A percentile compares a stretch with the other conserved stretches of the same genome.
phyloP scores from a whole-genome alignment of 2,329 filamentous ascomycete genomes.

The Leptographium galeiforme region DNA sequence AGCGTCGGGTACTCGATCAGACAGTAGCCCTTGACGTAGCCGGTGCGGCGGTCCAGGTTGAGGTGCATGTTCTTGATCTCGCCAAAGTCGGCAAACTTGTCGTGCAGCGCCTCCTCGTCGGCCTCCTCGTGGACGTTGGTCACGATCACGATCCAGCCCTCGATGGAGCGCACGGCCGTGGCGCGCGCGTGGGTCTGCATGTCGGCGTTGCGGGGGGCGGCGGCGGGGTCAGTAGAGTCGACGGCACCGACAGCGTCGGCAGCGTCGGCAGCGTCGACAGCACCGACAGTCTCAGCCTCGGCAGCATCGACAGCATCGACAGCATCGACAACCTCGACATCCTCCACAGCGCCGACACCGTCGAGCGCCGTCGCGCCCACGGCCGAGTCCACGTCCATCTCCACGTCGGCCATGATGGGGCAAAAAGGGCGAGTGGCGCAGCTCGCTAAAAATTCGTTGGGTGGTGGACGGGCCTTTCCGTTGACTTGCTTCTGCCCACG shows the following conservation, averaged over 20 bases:
- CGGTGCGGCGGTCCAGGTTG: conserved; percentile 69
- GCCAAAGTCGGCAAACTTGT: conserved; percentile 71
- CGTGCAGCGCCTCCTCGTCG: conserved; percentile 68
- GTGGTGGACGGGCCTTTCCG: too few relatives aligned
- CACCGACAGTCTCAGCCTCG: conserved; percentile 4
- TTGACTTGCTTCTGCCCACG: too few relatives aligned
- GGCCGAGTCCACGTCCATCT: conserved; percentile 23
- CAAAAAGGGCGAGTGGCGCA: background rate
- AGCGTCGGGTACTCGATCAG: conserved; percentile 74
- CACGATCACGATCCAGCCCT: conserved; percentile 79
- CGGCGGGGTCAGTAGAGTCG: conserved; percentile 1
- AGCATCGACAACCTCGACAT: conserved; percentile 11
- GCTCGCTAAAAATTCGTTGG: background rate
- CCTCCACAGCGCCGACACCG: background rate
- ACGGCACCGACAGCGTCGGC: conserved; percentile 20
- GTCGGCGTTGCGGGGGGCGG: conserved; percentile 24
- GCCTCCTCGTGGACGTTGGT: conserved; percentile 83
- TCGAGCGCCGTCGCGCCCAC: background rate
- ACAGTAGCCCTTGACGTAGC: conserved; percentile 82
- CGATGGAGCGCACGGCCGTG: conserved; percentile 72
- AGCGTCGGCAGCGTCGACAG: conserved; percentile 19
- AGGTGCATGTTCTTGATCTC: conserved; percentile 80
- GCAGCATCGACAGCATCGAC: conserved; percentile 17
- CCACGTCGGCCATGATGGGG: conserved; percentile 11
- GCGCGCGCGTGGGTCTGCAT: conserved; percentile 63